Base-by-base conservation (phyloP, 2,329 filamentous ascomycete species). In the Trichoderma citrinoviride region DNA sequence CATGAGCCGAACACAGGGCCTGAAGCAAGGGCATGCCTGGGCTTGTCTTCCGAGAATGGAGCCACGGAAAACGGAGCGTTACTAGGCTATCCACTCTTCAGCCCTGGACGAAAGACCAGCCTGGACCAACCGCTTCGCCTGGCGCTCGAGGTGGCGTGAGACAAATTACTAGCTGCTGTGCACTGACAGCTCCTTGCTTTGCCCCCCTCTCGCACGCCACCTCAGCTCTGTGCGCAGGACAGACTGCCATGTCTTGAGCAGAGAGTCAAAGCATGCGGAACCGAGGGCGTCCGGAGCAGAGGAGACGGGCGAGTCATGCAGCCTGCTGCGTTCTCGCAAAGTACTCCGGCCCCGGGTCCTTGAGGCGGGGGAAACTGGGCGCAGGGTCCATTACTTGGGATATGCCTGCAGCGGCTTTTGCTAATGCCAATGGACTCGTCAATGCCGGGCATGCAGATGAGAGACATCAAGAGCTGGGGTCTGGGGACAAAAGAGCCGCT, bases 111-210 rank as follows among this genome's bases (percentile, higher is more conserved):
- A 41, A 41, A 37, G 58, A 62, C 49, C 40, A 33, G 41, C 43
- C 27, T 37, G n/a, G 55, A 58, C 55, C 60, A 54, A 62, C 60
- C 40, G 40, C 40, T 46, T 54, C 27, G 60, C 60, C 46, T 46
- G 33, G 49, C 47, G 40, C 47, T 43, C 19, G 19, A 33, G 21
- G 60, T 62, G 60, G 60, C 60, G 60, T 62, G 60, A 62, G 60
- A 62, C 60, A 62, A 54, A 54, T 49, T 62, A 62, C 60, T 62
- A 62, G 60, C 60, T 62, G 47, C 52, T 62, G 60, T 62, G 49
- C 60, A 62, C 60, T 62, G 60, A 62, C 60, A 62, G 60, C 60
- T 62, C 49, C 60, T 44, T 62, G 60, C 60, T 44, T 46, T 62
- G 21, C 37, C 55, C 60, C 55, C 40, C 60, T 62, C 60, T 53